Base-by-base conservation (phyloP, 225 moss, liverwort and hornwort species). In the Ulota crispa region DNA sequence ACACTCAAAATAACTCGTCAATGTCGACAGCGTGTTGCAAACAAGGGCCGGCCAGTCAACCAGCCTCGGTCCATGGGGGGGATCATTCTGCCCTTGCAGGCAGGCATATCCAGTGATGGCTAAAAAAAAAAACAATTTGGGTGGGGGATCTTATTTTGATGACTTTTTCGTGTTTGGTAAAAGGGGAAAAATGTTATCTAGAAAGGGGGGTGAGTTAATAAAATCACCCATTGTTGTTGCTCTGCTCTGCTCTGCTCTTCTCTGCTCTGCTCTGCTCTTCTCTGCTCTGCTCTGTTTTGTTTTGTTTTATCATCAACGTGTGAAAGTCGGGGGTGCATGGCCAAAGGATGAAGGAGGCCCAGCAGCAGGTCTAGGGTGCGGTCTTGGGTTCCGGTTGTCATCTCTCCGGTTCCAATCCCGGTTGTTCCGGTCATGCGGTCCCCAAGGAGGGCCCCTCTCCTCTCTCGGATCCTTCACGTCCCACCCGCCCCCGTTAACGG, bases 401-500 rank as follows among this genome's bases (percentile, higher is more conserved):
- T 91, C 89, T 65, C 84, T 81, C 39, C 91, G 81, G 76, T 81
- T 91, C 91, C 91, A 87, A 73, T 91, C 87, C 84, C 84, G 85
- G 72, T 61, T 83, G 72, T 61, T 85, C 76, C 54, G 81, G 57
- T 83, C 88, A 68, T 82, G 88, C 31, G 84, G 83, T 56, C 79
- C 89, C 91, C 87, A 91, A 5, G 80, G 50, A 16, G 16, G 70
- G 23, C 72, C 83, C 73, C 85, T 86, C 60, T 85, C 86, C 70
- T 80, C 89, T 90, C 93, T 91, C 47, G 87, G 81, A 80, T 93
- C 89, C 86, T 92, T 91, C 30, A 16, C 2, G 21, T 93, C 91
- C 95, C 95, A 95, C 32, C 93, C 92, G 79, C 87, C 85, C 63
- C 92, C 92, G 81, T 93, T 96, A 8, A 81, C 75, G 78, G 85